Evolutionary conservation across 2,329 filamentous ascomycete species (phyloP).

Genomic region (Pseudocercospora ulei): DNA sequence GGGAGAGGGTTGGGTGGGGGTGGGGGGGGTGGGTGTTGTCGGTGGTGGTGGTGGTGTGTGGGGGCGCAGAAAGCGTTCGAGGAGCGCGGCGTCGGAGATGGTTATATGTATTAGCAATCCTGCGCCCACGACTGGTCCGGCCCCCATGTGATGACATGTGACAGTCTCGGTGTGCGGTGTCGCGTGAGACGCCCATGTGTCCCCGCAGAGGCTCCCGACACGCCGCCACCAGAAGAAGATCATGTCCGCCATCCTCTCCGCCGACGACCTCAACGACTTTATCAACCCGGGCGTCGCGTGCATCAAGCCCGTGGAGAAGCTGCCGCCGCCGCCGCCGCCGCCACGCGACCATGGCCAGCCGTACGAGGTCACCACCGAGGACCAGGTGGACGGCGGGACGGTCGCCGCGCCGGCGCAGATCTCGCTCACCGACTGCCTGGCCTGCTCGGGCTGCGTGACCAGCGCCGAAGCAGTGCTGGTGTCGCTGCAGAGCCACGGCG

Average conservation of each 20-base stretch:
- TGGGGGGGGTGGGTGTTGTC: slow-evolving; percentile 6
- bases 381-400: slow-evolving; percentile 49
- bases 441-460: slow-evolving; percentile 94
- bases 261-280: slow-evolving; percentile 97
- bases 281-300: slow-evolving; percentile 95
- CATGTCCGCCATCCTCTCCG: slow-evolving; percentile 96
- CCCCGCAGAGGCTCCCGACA: slow-evolving; percentile 22
- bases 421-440: slow-evolving; percentile 91
- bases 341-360: slow-evolving; percentile 38
- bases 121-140: slow-evolving; percentile 10
- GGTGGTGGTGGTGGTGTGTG: slow-evolving; percentile 11
- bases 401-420: slow-evolving; percentile 71
- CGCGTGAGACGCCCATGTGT: slow-evolving; percentile 25
- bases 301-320: slow-evolving; percentile 92
- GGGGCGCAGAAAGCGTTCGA: slow-evolving; percentile 4
- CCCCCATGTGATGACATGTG: slow-evolving; percentile 7
- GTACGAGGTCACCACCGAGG: slow-evolving; percentile 90
- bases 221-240: slow-evolving; percentile 4
- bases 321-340: slow-evolving; percentile 55
- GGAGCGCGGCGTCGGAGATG: slow-evolving; percentile 5
- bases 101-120: slow-evolving; percentile 12
- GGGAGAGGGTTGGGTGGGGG: slow-evolving; percentile 4
- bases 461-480: slow-evolving; percentile 96
- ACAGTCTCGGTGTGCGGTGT: no score
- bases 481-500: slow-evolving; percentile 82